These are phyloP conservation scores for Diutina scorzettiae DNA, from an alignment of 1,139 yeast species.

Conservation along the genomic window DNA sequence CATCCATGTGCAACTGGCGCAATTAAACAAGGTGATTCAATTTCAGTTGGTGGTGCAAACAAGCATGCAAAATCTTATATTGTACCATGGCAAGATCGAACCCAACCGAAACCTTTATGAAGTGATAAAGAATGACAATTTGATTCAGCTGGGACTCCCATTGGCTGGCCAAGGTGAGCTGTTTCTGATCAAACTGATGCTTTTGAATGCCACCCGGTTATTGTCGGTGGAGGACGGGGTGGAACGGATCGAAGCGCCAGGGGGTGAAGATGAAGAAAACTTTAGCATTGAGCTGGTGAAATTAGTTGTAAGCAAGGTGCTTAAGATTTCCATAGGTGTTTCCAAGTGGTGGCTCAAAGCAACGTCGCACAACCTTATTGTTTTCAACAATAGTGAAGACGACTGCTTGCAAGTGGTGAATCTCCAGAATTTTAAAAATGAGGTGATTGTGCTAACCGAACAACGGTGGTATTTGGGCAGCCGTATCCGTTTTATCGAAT, in stretches of 20 bases:
- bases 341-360: neutral
- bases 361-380: constrained; percentile 1
- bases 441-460: neutral
- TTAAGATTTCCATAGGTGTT: neutral
- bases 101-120: neutral
- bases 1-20: neutral
- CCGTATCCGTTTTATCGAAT: neutral
- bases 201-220: neutral
- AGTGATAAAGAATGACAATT: neutral
- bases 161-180: neutral
- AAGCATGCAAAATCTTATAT: neutral
- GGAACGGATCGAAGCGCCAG: neutral
- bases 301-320: neutral
- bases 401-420: neutral
- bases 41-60: constrained; percentile 1
- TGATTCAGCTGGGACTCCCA: constrained; percentile 4
- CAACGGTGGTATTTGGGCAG: neutral
- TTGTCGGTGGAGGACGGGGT: neutral
- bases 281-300: neutral
- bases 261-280: neutral
- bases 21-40: neutral
- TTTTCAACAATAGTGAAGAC: neutral
- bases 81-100: neutral
- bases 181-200: neutral
- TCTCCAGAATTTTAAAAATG: neutral